Evolutionary conservation across 768 basidiomycete species (phyloP).

Genomic region (Galerina sulciceps): DNA sequence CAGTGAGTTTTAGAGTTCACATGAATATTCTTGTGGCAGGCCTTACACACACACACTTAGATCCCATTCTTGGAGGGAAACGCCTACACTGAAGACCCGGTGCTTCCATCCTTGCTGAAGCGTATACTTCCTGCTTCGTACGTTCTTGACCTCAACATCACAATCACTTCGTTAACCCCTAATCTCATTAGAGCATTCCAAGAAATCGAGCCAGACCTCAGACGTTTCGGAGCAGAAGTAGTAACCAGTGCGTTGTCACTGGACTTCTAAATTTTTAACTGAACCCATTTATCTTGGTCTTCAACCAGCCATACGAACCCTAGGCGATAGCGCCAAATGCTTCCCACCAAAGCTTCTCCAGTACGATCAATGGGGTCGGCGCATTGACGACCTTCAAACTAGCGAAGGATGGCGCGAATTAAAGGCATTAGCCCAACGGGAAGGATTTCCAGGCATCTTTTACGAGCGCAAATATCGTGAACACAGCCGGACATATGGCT

Average conservation of each 20-base stretch:
- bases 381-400: slow-evolving; percentile 67
- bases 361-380: slow-evolving; percentile 77
- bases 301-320: slow-evolving; percentile 53
- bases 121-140: slow-evolving; percentile 56
- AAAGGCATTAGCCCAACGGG: slow-evolving; percentile 62
- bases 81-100: slow-evolving; percentile 64
- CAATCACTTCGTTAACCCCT: not conserved
- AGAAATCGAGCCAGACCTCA: slow-evolving; percentile 66
- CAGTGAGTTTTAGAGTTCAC: slow-evolving; percentile 34
- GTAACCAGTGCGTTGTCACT: slow-evolving; percentile 45
- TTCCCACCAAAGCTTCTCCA: slow-evolving; percentile 61
- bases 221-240: slow-evolving; percentile 59
- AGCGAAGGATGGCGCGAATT: slow-evolving; percentile 76
- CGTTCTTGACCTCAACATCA: slow-evolving; percentile 1
- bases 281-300: not conserved
- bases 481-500: slow-evolving; percentile 65
- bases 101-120: slow-evolving; percentile 62
- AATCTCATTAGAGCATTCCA: slow-evolving; percentile 37
- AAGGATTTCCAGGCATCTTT: slow-evolving; percentile 69
- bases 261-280: not conserved
- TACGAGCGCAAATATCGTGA: slow-evolving; percentile 68
- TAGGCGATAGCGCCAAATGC: slow-evolving; percentile 48
- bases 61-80: slow-evolving; percentile 59
- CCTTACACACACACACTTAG: slow-evolving; percentile 31
- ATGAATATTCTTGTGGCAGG: not conserved